Evolutionary conservation across 2,329 filamentous ascomycete species (phyloP), one percentile per base, ranked within the genome.

Genomic region (Fusarium dlaminii): DNA sequence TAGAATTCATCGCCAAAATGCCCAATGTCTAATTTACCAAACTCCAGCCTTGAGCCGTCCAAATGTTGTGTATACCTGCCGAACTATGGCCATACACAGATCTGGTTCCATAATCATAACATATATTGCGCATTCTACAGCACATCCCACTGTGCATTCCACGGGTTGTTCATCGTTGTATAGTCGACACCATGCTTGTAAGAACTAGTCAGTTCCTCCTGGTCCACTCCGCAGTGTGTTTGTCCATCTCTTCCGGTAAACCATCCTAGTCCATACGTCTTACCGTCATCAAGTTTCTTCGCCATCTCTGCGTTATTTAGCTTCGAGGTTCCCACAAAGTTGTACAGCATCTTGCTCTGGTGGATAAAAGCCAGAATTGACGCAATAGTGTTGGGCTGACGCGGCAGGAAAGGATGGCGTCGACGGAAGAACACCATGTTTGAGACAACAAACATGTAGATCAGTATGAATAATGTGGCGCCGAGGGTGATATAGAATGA

Each of bases 371-470:
- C 92, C 61, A 96, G 85, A 60, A 95, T 89, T 48, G 89, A 91
- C 4, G 93, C 91, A 75, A 96, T 95, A 27, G 93, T 94, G 76
- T 91, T 94, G 8, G 93, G 93, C 83, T 95, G 92, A 9, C 93
- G 89, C 3, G 93, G 93, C 63, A 95, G 84, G 81, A 95, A 95
- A 6, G 93, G 89, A 63, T 90, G 89, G 1, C 90, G 87, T 20
- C 93, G 89, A 4, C 89, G 87, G 24, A 85, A 65, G 77, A 92
- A 92, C 24, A 93, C 91, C 3, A 91, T 77, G 3, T 82, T 80
- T 2, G 91, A 89, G 29, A 92, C 88, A 30, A 86, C 75, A 63
- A 87, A 85, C 80, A 95, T 89, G 80, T 92, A 92, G 12, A 89
- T 37, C n/a, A 94, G 85, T 74, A 94, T 93, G 56, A 88, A 83